Conservation (phyloP, 2,329 filamentous ascomycete species). For the Aspergillus jensenii region DNA sequence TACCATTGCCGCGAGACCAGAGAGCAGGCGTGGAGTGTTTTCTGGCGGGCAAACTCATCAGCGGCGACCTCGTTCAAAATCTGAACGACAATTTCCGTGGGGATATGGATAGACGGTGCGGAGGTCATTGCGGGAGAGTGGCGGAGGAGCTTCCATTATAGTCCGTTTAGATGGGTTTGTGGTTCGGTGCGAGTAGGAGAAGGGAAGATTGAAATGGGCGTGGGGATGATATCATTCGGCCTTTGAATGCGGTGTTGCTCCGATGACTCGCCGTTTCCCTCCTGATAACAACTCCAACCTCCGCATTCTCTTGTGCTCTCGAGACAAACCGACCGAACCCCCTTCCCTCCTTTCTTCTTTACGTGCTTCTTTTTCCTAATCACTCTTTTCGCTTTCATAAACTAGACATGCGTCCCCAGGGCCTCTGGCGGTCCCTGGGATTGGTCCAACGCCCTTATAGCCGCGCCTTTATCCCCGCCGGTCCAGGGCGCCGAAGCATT, state of each 20-base stretch:
- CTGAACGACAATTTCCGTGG: conserved; percentile 54
- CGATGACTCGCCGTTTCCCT: conserved; percentile 1
- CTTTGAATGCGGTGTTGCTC: background rate
- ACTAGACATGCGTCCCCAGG: conserved; percentile 27
- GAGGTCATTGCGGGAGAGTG: conserved; percentile 18
- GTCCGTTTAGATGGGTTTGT: background rate
- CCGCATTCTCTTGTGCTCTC: background rate
- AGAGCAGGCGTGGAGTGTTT: conserved; percentile 52
- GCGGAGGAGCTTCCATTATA: conserved; percentile 9
- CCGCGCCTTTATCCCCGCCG: conserved; percentile 18
- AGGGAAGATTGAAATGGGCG: background rate
- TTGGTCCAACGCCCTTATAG: conserved; percentile 25
- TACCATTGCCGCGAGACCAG: conserved; percentile 59
- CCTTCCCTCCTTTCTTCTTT: background rate
- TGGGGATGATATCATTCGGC: conserved; percentile 8
- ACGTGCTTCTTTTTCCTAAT: background rate
- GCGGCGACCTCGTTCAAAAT: conserved; percentile 48
- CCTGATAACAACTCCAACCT: background rate
- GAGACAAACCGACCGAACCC: background rate
- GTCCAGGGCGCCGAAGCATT: conserved; percentile 23
- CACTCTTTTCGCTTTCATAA: background rate
- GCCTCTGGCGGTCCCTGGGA: conserved; percentile 26
- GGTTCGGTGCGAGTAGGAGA: background rate
- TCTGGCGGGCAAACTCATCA: conserved; percentile 41
- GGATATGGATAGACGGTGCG: conserved; percentile 43